phyloP scores from a whole-genome alignment of 1,284 basidiomycete species.

The Pascua sp. region DNA sequence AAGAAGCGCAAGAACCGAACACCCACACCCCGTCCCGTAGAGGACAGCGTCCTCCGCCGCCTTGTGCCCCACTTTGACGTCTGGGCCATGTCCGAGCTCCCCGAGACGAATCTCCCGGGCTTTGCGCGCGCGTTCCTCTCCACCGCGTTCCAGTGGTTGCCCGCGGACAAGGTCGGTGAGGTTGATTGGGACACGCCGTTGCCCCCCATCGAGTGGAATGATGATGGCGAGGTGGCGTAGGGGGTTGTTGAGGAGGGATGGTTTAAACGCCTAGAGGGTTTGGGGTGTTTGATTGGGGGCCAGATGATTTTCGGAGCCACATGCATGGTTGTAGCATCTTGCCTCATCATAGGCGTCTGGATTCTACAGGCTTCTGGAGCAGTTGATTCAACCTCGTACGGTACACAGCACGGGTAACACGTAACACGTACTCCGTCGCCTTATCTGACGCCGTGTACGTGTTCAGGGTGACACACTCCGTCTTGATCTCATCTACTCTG shows the following conservation, averaged over 20 bases:
- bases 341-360: no score
- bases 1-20: conserved; percentile 39
- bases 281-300: neutral
- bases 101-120: conserved; percentile 44
- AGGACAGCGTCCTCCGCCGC: conserved; percentile 37
- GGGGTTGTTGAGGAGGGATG: no score
- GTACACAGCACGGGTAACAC: no score
- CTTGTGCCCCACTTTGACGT: conserved; percentile 36
- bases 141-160: conserved; percentile 38
- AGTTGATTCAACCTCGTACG: no score
- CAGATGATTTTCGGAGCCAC: no score
- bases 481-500: no score
- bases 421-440: no score
- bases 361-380: no score
- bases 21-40: conserved; percentile 2
- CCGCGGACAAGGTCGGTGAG: conserved; percentile 13
- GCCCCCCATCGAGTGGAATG: conserved; percentile 37
- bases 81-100: conserved; percentile 25
- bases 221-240: conserved; percentile 36
- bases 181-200: conserved; percentile 41
- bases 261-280: neutral
- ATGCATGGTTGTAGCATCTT: no score
- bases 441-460: no score
- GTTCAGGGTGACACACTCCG: no score
- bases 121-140: conserved; percentile 46